Evolutionary conservation across 805 yeast genomes (phyloP).

Genomic region (Wickerhamiella parazyma): DNA sequence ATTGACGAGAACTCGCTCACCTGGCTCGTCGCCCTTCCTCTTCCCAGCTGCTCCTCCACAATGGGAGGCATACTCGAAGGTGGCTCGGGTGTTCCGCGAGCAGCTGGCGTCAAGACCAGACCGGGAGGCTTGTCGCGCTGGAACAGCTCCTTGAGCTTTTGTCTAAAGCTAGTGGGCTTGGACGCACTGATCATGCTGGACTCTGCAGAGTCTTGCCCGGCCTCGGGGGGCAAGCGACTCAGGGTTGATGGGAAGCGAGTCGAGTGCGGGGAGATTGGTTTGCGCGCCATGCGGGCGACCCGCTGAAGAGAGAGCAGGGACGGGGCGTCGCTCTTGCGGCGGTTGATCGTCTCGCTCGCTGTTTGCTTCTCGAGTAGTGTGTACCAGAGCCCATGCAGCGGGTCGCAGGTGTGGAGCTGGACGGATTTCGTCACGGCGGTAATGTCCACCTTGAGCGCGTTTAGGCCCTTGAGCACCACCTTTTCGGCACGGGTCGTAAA

Average conservation of each 20-base stretch:
- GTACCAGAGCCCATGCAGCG: conserved; percentile 21
- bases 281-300: conserved; percentile 9
- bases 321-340: conserved; percentile 8
- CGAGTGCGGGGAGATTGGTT: background rate
- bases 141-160: background rate
- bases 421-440: conserved; percentile 16
- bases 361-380: conserved; percentile 17
- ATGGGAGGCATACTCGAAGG: conserved; percentile 4
- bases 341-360: background rate
- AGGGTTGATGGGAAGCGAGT: background rate
- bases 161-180: background rate
- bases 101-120: background rate
- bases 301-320: conserved; percentile 10
- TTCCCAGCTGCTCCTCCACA: conserved; percentile 2
- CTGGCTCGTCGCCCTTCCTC: conserved; percentile 2
- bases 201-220: background rate
- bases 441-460: conserved; percentile 17
- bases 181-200: background rate
- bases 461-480: conserved; percentile 18
- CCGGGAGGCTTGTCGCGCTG: background rate
- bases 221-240: background rate
- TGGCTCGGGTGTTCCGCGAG: conserved; percentile 1
- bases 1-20: conserved; percentile 5
- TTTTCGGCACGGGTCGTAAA: conserved; percentile 16
- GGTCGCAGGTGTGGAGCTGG: conserved; percentile 17